Percentiles rank a stretch among this genome's conserved stretches.
Conservation (phyloP, 75 land plant species). For the Gnetum montanum region DNA sequence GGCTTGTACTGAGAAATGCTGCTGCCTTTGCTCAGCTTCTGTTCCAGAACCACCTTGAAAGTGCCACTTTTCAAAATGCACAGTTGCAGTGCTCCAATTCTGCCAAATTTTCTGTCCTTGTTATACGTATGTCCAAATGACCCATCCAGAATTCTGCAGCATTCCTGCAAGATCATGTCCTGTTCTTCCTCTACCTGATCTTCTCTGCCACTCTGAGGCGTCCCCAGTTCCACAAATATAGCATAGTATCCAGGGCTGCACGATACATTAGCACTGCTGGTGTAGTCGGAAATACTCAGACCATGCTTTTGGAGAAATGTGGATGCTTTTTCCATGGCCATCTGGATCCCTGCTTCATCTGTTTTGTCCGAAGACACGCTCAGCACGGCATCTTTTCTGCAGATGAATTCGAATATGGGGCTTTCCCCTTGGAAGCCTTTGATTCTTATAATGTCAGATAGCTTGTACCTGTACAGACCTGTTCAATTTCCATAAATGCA, state of each 20-base stretch:
- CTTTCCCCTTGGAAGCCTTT: too few species aligned
- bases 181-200: too few species aligned
- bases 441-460: too few species aligned
- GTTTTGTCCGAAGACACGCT: too few species aligned
- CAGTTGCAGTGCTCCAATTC: background rate
- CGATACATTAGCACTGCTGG: background rate
- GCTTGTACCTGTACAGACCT: conserved; percentile 1
- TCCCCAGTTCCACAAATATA: background rate
- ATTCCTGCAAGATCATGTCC: background rate
- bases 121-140: background rate
- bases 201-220: background rate
- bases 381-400: too few species aligned
- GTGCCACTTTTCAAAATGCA: background rate
- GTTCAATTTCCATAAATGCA: background rate
- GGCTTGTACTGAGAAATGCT: too few species aligned
- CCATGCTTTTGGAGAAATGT: too few species aligned
- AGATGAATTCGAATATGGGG: too few species aligned
- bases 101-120: background rate
- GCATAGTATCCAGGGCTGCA: background rate
- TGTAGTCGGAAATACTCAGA: too few species aligned
- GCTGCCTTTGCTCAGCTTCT: too few species aligned
- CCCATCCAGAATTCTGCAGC: background rate
- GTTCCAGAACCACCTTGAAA: background rate
- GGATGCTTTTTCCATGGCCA: too few species aligned
- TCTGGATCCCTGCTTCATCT: too few species aligned